Conservation (phyloP, 257 asterid species). For the Solanum medicagineum region DNA sequence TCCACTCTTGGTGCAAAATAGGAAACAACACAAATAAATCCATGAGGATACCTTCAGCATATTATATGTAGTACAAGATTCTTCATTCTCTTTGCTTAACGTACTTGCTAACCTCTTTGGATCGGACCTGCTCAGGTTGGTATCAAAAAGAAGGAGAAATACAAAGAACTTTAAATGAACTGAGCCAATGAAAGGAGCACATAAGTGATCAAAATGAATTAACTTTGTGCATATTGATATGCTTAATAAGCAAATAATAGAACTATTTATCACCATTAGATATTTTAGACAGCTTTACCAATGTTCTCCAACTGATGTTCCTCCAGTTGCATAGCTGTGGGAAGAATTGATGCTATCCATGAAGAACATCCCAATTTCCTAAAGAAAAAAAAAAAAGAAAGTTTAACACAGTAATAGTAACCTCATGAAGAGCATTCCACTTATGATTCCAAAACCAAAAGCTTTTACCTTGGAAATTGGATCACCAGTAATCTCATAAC, state of each 20-base stretch:
- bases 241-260: neutral
- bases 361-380: conserved; percentile 76
- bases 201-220: neutral
- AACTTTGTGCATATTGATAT: neutral
- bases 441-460: neutral
- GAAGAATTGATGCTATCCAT: conserved; percentile 75
- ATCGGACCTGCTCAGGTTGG: conserved; percentile 35
- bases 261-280: neutral
- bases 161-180: neutral
- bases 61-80: conserved; percentile 87
- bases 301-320: conserved; percentile 60
- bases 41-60: conserved; percentile 60
- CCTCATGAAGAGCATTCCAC: too few species aligned
- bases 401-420: too few species aligned
- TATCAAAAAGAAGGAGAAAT: neutral
- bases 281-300: conserved; percentile 29
- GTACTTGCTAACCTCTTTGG: conserved; percentile 63
- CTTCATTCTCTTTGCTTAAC: conserved; percentile 55
- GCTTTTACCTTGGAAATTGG: conserved; percentile 51
- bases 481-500: conserved; percentile 87
- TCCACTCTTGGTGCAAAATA: neutral
- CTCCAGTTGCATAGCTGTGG: conserved; percentile 92
- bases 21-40: neutral
- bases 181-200: neutral
- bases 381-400: neutral